Conservation (phyloP, 2,329 filamentous ascomycete species). For the Fusarium robinianum region DNA sequence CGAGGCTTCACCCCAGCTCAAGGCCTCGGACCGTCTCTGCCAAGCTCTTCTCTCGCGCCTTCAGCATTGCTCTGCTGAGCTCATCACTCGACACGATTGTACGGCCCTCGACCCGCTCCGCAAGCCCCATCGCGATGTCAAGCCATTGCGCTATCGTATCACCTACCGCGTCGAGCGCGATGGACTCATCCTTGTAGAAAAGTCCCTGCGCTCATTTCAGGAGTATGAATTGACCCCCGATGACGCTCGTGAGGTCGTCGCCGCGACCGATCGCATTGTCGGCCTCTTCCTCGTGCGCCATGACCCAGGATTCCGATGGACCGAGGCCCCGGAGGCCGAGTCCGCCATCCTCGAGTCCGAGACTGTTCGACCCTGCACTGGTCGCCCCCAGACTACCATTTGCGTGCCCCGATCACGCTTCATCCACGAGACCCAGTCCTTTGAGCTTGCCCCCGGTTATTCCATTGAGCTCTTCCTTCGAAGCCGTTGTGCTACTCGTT, state of each 20-base stretch:
- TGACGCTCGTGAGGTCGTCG: constrained; percentile 51
- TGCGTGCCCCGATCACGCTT: constrained; percentile 53
- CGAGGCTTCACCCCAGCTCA: constrained; percentile 50
- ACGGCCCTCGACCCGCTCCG: constrained; percentile 49
- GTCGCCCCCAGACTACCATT: constrained; percentile 49
- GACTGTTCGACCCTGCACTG: constrained; percentile 47
- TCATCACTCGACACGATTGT: constrained; percentile 58
- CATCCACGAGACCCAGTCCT: constrained; percentile 40
- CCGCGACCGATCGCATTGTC: constrained; percentile 55
- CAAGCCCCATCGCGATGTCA: constrained; percentile 43
- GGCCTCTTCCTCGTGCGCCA: constrained; percentile 56
- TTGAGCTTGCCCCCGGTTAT: constrained; percentile 52
- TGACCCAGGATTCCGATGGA: constrained; percentile 56
- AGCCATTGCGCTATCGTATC: constrained; percentile 54
- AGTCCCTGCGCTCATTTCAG: constrained; percentile 56
- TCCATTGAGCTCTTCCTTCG: constrained; percentile 51
- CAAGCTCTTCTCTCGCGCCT: constrained; percentile 55
- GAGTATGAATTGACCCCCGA: constrained; percentile 50
- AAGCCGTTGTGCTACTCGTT: constrained; percentile 45
- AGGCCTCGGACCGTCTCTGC: constrained; percentile 52
- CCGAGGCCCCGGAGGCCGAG: constrained; percentile 48
- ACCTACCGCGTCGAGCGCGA: constrained; percentile 51
- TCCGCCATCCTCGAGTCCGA: constrained; percentile 43
- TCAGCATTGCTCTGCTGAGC: constrained; percentile 56
- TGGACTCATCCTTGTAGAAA: constrained; percentile 49